Base-by-base conservation (phyloP, 2,329 filamentous ascomycete genomes). In the Fusarium sp. region DNA sequence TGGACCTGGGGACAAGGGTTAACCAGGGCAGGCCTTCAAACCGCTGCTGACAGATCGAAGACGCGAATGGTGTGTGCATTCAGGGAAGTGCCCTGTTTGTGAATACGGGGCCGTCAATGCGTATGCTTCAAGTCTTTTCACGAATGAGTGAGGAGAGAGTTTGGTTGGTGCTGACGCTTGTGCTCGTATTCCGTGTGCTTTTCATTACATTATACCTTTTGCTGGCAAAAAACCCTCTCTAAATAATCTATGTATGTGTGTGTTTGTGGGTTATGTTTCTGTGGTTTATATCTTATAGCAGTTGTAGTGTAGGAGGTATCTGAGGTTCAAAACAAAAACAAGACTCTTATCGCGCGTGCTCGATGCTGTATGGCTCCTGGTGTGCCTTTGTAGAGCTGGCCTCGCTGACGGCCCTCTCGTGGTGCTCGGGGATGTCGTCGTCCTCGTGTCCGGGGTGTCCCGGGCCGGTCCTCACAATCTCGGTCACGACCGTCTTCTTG, bases 371-470 rank as follows among this genome's bases (percentile, higher is more conserved):
- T 13, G 54, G 64, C 43, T 72, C 73, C 11, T 72, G 56, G 2
- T 63, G 69, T 27, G 68, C 56, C 37, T 77, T 78, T 2, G 76
- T 74, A 14, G 76, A 78, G 65, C 76, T 78, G 2, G 76, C 76
- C 57, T 78, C 76, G 64, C 76, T 78, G 41, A 78, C 76, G 11
- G 76, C 76, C 45, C 76, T 71, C 64, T 79, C 77, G 69, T 78
- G 77, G 45, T 78, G 76, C 57, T 79, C 77, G 5, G 57, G 70
- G 8, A 79, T 57, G 6, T 76, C 75, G 37, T 77, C 68, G 4
- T 76, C 69, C 27, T 54, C 48, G 48, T 54, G 48, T 31, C 27
- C 27, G 18, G 18, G 18, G n/a, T 68, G 64, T 3, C 60, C 71
- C 29, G 69, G 68, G 9, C 74, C 71, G 4, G 64, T 65, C 11